Conservation (phyloP, 2,329 filamentous ascomycete genomes). For the Leptodontidium sp. region DNA sequence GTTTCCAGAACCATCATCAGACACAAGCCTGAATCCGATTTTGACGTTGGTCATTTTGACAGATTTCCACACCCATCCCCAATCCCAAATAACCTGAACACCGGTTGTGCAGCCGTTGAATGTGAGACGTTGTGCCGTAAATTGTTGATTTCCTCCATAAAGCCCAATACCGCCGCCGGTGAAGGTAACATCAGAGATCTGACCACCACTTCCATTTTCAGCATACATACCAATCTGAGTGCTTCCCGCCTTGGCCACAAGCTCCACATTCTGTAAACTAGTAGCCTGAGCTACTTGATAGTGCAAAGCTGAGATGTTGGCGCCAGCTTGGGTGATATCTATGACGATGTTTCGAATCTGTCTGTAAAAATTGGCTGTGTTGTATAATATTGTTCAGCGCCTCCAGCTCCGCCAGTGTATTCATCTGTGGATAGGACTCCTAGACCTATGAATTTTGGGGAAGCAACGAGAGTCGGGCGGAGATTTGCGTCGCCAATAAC, state of each 20-base stretch:
- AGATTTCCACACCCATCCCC: constrained; percentile 58
- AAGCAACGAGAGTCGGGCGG: constrained; percentile 76
- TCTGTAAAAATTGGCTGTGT: no score
- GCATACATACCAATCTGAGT: constrained; percentile 19
- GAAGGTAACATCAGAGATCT: constrained; percentile 26
- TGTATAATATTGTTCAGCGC: constrained; percentile 41
- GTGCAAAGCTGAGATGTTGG: no score
- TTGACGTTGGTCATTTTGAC: constrained; percentile 18
- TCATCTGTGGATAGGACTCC: constrained; percentile 74
- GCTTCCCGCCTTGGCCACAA: not conserved
- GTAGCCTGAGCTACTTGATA: no score
- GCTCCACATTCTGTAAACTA: no score
- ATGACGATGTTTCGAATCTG: no score
- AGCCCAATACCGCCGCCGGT: constrained; percentile 50
- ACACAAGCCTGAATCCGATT: constrained; percentile 21
- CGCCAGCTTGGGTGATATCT: constrained; percentile 12
- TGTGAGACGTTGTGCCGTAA: constrained; percentile 67
- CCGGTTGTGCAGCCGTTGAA: constrained; percentile 70
- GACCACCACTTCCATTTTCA: constrained; percentile 33
- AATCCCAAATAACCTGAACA: constrained; percentile 57
- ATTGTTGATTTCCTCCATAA: constrained; percentile 67
- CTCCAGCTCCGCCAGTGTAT: constrained; percentile 57
- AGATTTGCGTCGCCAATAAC: constrained; percentile 31
- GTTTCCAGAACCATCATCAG: not conserved
- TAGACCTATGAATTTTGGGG: constrained; percentile 77